phyloP scores from a whole-genome alignment of 306 rosid species.

The Glycine tomentella region DNA sequence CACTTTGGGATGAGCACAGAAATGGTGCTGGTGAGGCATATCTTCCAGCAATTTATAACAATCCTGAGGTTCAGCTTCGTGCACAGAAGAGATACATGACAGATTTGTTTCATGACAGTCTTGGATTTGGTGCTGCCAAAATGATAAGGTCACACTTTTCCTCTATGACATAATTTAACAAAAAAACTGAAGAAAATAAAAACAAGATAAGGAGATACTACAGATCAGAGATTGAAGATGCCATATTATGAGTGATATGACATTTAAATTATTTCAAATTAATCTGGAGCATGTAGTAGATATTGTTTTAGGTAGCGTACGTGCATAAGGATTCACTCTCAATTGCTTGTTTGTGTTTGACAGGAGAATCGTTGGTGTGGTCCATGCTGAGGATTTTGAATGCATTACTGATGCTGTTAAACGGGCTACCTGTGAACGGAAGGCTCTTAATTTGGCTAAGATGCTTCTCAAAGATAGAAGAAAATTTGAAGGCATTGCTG shows the following conservation, averaged over 20 bases:
- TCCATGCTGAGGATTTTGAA: slow-evolving; percentile 80
- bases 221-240: background rate
- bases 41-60: slow-evolving; percentile 72
- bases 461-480: slow-evolving; percentile 68
- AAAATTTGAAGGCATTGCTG: slow-evolving; percentile 53
- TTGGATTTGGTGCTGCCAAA: slow-evolving; percentile 82
- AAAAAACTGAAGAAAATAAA: background rate
- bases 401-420: slow-evolving; percentile 60
- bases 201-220: background rate
- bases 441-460: slow-evolving; percentile 69
- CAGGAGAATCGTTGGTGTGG: slow-evolving; percentile 87
- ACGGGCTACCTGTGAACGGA: slow-evolving; percentile 66
- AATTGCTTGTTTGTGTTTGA: background rate
- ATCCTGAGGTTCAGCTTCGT: slow-evolving; percentile 58
- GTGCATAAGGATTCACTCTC: background rate
- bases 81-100: slow-evolving; percentile 59
- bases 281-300: background rate
- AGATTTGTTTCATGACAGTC: slow-evolving; percentile 69
- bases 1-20: slow-evolving; percentile 72
- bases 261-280: background rate
- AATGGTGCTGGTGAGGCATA: slow-evolving; percentile 76
- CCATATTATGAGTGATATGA: background rate
- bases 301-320: too few relatives aligned
- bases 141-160: slow-evolving; percentile 70
- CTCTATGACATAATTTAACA: background rate